These are phyloP conservation scores for Sclerotinia borealis DNA, from an alignment of 2,329 filamentous ascomycete species.

Conservation along the genomic window DNA sequence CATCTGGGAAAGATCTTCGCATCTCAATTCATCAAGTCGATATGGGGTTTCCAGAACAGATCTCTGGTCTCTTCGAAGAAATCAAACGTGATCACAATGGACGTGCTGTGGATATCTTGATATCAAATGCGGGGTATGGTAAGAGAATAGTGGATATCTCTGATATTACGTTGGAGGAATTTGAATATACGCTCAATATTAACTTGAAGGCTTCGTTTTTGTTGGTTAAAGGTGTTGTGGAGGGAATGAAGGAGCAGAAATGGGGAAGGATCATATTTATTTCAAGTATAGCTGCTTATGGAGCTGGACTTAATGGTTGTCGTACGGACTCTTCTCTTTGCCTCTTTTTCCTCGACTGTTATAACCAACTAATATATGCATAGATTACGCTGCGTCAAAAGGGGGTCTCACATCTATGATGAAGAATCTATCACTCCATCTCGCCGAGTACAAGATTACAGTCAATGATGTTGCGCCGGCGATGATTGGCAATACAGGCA, in stretches of 20 bases:
- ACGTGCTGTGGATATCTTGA: constrained; percentile 50
- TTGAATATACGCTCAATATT: constrained; percentile 26
- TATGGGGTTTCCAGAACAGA: constrained; percentile 47
- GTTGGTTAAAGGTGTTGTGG: constrained; percentile 24
- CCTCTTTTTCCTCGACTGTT: neutral
- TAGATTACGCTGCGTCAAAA: constrained; percentile 34
- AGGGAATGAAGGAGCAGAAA: constrained; percentile 37
- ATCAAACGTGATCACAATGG: constrained; percentile 46
- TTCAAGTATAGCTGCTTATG: constrained; percentile 23
- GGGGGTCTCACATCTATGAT: constrained; percentile 41
- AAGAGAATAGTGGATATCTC: constrained; percentile 44
- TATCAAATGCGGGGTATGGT: constrained; percentile 62
- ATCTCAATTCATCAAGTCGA: constrained; percentile 54
- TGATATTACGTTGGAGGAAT: constrained; percentile 27
- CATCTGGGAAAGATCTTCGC: constrained; percentile 29
- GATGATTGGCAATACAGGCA: constrained; percentile 40
- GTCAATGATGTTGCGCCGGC: constrained; percentile 45
- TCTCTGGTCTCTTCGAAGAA: constrained; percentile 48
- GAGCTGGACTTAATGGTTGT: constrained; percentile 27
- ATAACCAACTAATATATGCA: neutral
- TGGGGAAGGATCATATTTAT: constrained; percentile 28
- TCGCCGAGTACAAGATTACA: constrained; percentile 40
- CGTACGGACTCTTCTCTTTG: constrained; percentile 16
- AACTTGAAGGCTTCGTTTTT: constrained; percentile 27
- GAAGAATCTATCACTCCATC: constrained; percentile 39